These are phyloP conservation scores for Mycena albidolilacea DNA, from an alignment of 768 basidiomycete species.

Conservation along the genomic window DNA sequence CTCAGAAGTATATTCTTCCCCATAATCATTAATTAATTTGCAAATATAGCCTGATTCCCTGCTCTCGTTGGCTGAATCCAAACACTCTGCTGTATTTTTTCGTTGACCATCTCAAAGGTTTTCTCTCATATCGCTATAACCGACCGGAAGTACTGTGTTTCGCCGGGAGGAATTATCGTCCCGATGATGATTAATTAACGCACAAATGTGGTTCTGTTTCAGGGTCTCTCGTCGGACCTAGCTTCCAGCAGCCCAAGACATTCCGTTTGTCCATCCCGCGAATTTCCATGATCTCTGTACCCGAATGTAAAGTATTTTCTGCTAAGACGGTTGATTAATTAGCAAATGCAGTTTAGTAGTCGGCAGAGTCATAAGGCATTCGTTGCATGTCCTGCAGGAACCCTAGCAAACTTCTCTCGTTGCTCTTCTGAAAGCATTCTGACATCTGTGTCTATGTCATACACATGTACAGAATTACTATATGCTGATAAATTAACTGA, in stretches of 20 bases:
- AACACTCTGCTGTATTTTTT: neutral
- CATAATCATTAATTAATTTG: constrained; percentile 11
- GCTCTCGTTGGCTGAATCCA: neutral
- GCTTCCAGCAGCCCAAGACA: neutral
- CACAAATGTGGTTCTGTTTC: neutral
- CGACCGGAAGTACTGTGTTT: neutral
- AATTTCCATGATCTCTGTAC: neutral
- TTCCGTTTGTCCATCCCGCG: neutral
- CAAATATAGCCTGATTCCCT: neutral
- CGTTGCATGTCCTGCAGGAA: neutral
- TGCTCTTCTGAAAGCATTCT: neutral
- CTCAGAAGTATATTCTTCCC: constrained; percentile 10
- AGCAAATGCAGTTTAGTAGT: neutral
- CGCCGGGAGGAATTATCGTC: no score
- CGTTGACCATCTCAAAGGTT: neutral
- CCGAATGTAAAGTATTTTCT: neutral
- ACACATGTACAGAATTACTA: no score
- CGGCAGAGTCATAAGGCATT: neutral
- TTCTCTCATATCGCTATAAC: constrained; percentile 27
- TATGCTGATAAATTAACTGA: constrained; percentile 12
- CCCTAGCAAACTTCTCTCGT: neutral
- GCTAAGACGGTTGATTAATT: neutral
- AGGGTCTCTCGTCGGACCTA: neutral
- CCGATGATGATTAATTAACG: neutral
- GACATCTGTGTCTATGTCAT: neutral